Conservation (phyloP, 805 yeast genomes). For the Cyberlindnera petersonii region DNA sequence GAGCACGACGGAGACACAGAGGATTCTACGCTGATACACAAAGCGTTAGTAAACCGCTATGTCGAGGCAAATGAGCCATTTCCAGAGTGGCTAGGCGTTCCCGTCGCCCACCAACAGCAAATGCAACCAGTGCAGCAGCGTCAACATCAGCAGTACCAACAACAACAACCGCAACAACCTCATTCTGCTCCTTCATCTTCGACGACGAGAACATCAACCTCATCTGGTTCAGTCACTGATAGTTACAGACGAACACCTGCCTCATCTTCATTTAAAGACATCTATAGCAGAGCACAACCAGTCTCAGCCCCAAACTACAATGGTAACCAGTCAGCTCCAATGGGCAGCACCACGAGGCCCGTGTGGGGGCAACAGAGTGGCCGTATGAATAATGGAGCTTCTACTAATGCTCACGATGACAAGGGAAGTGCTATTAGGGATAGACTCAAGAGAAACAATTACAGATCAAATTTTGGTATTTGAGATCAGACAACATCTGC, state of each 20-base stretch:
- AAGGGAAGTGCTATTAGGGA: constrained; percentile 19
- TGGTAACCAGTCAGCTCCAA: constrained; percentile 5
- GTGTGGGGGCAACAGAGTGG: constrained; percentile 8
- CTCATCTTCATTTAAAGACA: constrained; percentile 19
- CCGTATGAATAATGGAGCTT: neutral
- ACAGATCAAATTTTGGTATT: constrained; percentile 22
- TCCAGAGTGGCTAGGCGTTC: constrained; percentile 29
- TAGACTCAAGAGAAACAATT: constrained; percentile 26
- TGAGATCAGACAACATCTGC: constrained; percentile 1
- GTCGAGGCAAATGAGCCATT: constrained; percentile 12
- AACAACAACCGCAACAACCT: constrained; percentile 2
- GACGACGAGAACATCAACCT: constrained; percentile 2
- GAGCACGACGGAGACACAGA: constrained; percentile 28
- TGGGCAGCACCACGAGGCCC: constrained; percentile 9
- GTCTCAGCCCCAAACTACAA: constrained; percentile 1
- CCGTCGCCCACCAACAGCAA: constrained; percentile 13
- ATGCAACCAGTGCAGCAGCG: constrained; percentile 10
- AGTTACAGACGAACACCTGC: constrained; percentile 16
- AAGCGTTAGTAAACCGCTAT: constrained; percentile 24
- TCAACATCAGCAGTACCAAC: constrained; percentile 6
- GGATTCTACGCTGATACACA: constrained; percentile 25
- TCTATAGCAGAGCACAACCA: constrained; percentile 11
- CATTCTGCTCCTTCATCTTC: constrained; percentile 6
- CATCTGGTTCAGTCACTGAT: constrained; percentile 3
- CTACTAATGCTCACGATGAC: neutral